These are phyloP conservation scores for Xylariaceae sp. DNA, from an alignment of 2,329 filamentous ascomycete species.

Conservation along the genomic window DNA sequence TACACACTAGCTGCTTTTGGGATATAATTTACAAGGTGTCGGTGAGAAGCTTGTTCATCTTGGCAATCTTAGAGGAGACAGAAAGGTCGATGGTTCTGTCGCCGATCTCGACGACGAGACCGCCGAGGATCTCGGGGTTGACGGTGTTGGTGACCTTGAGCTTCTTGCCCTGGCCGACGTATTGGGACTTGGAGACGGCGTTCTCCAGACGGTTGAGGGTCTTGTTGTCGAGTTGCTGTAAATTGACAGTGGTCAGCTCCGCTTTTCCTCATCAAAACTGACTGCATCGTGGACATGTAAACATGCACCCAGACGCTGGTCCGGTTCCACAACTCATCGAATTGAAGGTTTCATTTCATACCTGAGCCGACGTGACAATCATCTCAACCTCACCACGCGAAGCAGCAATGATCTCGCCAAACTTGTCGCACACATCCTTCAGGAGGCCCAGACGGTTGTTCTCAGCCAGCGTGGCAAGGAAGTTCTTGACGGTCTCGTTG, in stretches of 20 bases:
- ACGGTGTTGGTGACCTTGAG: conserved; percentile 96
- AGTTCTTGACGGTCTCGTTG: conserved; percentile 89
- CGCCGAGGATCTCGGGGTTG: conserved; percentile 91
- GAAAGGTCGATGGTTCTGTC: conserved; percentile 98
- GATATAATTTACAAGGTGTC: conserved; percentile 77
- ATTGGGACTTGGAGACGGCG: conserved; percentile 85
- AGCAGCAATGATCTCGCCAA: conserved; percentile 81
- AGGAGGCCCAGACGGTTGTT: conserved; percentile 92
- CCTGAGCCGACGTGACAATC: conserved; percentile 83
- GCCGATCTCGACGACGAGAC: conserved; percentile 91
- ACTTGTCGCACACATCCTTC: conserved; percentile 82
- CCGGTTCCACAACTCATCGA: too few species aligned
- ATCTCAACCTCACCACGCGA: conserved; percentile 91
- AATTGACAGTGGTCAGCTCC: neutral
- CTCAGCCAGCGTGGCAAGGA: conserved; percentile 84
- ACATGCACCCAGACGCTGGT: too few species aligned
- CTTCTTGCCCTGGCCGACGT: conserved; percentile 90
- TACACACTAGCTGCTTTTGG: neutral
- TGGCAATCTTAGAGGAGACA: conserved; percentile 90
- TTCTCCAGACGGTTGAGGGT: conserved; percentile 81
- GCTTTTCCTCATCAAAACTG: conserved; percentile 5
- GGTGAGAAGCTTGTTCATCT: conserved; percentile 98
- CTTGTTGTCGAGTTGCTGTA: conserved; percentile 72
- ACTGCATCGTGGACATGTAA: neutral
- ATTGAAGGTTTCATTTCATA: conserved; percentile 42